Evolutionary conservation across 2,329 filamentous ascomycete genomes (phyloP), one percentile per base, ranked within the genome.

Genomic region (Phialophora chinensis): DNA sequence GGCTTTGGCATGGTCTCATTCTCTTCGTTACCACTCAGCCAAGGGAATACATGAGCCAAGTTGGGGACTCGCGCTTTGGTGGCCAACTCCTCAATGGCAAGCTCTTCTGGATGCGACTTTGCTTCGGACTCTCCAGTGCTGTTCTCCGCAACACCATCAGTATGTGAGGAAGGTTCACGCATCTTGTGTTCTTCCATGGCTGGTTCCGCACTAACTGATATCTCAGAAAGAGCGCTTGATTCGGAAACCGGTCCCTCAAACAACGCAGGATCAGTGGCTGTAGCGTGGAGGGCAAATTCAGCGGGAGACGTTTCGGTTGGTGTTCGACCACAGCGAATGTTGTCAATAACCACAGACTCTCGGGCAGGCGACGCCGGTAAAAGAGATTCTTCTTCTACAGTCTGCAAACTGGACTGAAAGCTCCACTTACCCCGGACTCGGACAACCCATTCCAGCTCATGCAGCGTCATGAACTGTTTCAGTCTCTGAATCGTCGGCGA

Each of bases 381-480:
- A 17, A 4, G 38, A 42, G 38, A 3, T 42, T 17, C 17, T 6
- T 42, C 38, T n/a, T 42, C 38, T 4, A 42, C 12, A 2, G 38
- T 42, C 38, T 42, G 38, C 17, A 17, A 14, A 42, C 17, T 42
- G 12, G 38, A 42, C 38, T 42, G 38, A 42, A 23, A 50, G 1
- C 23, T n/a, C 58, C 44, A 60, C 10, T 25, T 60, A 27, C 58
- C 58, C 10, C 27, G 23, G 7, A 60, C 44, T 35, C 58, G 58
- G 33, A 60, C 58, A 33, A 52, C 42, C 58, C 58, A 60, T 31
- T 60, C 58, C 23, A 60, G 58, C 31, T 8, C 27, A 38, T 52
- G 29, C 29, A 23, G 14, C 6, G 31, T 12, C 58, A 60, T 60
- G 44, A 60, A 60, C 4, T 35, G 27, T 25, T 52, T 50, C 47